Evolutionary conservation across 2,329 filamentous ascomycete species (phyloP), one percentile per base, ranked within the genome.

Genomic region (Verticillium nubilum): DNA sequence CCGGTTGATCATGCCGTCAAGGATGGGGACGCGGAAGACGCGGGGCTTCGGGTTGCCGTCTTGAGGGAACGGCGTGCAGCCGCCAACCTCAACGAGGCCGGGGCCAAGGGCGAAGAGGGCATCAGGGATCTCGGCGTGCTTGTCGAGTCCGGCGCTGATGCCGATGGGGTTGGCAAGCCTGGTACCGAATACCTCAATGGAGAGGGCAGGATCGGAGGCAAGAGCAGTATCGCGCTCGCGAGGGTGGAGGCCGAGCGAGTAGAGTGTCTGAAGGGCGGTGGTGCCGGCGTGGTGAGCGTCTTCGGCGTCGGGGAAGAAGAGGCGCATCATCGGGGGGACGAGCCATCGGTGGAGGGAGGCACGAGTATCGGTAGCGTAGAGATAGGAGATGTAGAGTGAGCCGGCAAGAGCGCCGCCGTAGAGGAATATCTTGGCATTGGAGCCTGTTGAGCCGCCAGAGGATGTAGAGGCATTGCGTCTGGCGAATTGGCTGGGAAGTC

Each of bases 81-180:
- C 95, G 62, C 95, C 95, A 2, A 99, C 89, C 72, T 99, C 95
- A 29, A 99, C 91, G 37, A 98, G 82, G 3, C 87, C 88, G 26
- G 94, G 88, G 31, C 95, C 95, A 3, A 97, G 78, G 7, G 87
- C 91, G 70, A 98, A 90, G 35, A 99, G 80, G 15, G 88, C 84
- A 67, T 94, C 90, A 1, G 93, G 90, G 58, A 98, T 88, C 63
- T 97, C 91, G 58, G 88, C 95, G 69, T 96, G 85, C 80, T 99
- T 98, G 78, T 98, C 95, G 52, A 99, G 86, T 10, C 95, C 95
- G 5, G 92, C 95, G n/a, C 92, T 96, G 63, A 96, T 97, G 59
- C 90, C 95, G 67, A 99, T 87, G 1, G 95, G 95, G 74, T 97
- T 98, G 67, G 84, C 80, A 54, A 99, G 76, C 4, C 78, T 81